Base-by-base conservation (phyloP, 2,329 filamentous ascomycete species). In the Ophiocordyceps camponoti-rufipedis region DNA sequence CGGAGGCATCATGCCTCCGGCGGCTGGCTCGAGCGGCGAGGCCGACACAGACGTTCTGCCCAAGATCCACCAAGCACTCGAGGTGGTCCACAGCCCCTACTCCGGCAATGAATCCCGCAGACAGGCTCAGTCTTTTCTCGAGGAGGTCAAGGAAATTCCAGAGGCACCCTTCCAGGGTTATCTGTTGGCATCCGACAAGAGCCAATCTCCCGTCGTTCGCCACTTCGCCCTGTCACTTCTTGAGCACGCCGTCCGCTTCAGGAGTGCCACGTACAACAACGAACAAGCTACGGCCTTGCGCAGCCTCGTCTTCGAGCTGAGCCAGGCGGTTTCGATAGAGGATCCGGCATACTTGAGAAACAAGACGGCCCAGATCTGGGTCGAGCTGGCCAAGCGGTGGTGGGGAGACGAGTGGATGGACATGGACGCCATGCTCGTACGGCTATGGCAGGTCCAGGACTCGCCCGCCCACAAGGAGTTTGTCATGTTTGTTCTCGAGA, bases 321-420 rank as follows among this genome's bases (percentile, higher is more conserved):
- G 86, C 12, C 76, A 82, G 55, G 72, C 74, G 49, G 69, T 93
- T 41, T 70, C 75, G 5, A 72, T 73, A 42, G 72, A 78, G 18
- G 89, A 96, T 58, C 85, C 86, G 3, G 62, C 74, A 31, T 98
- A 88, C 59, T 68, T 95, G 51, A 75, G 89, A 53, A 96, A 94
- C 70, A 98, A 98, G 66, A 81, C 91, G 32, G 86, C 85, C 28
- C 83, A 94, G 63, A 67, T 98, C 49, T 98, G 91, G 91, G 85
- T 88, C 8, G 91, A 96, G 62, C 71, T 94, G 45, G 87, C 88
- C 39, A 96, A 96, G 67, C 76, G 89, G 55, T 84, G 78, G 58
- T 98, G 91, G 91, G 85, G 74, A n/a, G 71, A 77, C 31, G 83
- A 91, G 49, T 98, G 93, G 91, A 79, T 83, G 68, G 80, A 93